These are phyloP conservation scores for Aspergillus ochraceus DNA, from an alignment of 2,329 filamentous ascomycete species.

Conservation along the genomic window DNA sequence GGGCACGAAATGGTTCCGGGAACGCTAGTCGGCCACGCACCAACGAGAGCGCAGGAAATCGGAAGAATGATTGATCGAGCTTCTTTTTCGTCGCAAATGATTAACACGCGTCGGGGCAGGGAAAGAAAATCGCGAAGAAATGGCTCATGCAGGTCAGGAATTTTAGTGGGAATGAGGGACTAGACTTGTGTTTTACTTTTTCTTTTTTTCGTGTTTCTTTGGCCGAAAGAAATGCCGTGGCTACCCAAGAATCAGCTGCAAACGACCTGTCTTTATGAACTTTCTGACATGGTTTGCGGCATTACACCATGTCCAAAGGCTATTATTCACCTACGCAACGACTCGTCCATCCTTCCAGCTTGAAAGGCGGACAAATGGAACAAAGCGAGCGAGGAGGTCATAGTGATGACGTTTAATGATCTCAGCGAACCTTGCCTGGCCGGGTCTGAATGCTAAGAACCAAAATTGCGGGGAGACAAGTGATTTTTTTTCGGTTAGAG, in stretches of 20 bases:
- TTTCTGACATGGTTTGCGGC: background rate
- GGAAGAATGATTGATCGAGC: constrained; percentile 11
- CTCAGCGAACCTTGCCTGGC: constrained; percentile 8
- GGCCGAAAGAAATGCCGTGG: constrained; percentile 1
- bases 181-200: background rate
- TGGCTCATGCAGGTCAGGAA: constrained; percentile 17
- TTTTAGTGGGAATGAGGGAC: background rate
- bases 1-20: constrained; percentile 28
- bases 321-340: background rate
- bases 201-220: background rate
- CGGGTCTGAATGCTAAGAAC: constrained; percentile 8
- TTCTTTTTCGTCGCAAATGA: constrained; percentile 6
- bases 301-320: constrained; percentile 6
- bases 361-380: constrained; percentile 14
- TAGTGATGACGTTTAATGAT: constrained; percentile 24
- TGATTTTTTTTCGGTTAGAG: constrained; percentile 12
- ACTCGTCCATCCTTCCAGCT: background rate
- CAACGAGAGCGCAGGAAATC: constrained; percentile 19
- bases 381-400: background rate
- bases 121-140: constrained; percentile 9
- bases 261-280: constrained; percentile 8
- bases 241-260: constrained; percentile 6
- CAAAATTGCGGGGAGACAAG: constrained; percentile 20
- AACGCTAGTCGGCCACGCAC: constrained; percentile 16
- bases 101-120: constrained; percentile 8